Conservation (phyloP, 108 stramenopile genomes). For the Halocafeteria seosinensis region DNA sequence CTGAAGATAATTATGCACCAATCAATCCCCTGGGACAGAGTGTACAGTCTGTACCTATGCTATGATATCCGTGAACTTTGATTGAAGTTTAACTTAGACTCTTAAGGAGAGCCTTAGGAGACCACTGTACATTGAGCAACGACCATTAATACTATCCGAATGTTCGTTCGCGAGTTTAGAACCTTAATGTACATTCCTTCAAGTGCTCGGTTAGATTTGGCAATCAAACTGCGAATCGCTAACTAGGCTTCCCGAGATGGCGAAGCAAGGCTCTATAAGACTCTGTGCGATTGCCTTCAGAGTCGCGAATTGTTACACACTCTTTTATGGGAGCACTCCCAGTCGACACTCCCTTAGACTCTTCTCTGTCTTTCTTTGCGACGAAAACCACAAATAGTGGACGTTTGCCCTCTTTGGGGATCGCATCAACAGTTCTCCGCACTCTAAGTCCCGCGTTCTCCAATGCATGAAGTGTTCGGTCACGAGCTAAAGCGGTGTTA, state of each 20-base stretch:
- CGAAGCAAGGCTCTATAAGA: not conserved
- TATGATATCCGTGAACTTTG: too few relatives aligned
- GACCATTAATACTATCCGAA: too few relatives aligned
- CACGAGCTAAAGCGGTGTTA: not conserved
- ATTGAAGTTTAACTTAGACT: too few relatives aligned
- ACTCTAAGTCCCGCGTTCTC: not conserved
- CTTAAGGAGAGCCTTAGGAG: too few relatives aligned
- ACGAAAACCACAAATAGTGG: not conserved
- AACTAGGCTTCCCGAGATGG: not conserved
- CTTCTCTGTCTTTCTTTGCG: not conserved
- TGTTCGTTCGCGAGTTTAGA: too few relatives aligned
- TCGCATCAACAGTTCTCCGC: not conserved
- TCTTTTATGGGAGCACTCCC: not conserved
- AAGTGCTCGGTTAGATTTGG: too few relatives aligned
- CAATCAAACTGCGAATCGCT: too few relatives aligned
- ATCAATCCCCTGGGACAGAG: too few relatives aligned
- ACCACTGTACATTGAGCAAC: too few relatives aligned
- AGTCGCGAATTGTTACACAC: not conserved
- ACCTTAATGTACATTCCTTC: too few relatives aligned
- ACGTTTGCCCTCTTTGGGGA: not conserved
- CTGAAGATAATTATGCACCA: too few relatives aligned
- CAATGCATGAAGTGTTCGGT: not conserved
- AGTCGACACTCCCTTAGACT: not conserved
- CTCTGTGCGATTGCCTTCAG: not conserved
- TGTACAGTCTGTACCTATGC: too few relatives aligned